Conservation (phyloP, 139 green algal species). For the Picochlorum sp. region DNA sequence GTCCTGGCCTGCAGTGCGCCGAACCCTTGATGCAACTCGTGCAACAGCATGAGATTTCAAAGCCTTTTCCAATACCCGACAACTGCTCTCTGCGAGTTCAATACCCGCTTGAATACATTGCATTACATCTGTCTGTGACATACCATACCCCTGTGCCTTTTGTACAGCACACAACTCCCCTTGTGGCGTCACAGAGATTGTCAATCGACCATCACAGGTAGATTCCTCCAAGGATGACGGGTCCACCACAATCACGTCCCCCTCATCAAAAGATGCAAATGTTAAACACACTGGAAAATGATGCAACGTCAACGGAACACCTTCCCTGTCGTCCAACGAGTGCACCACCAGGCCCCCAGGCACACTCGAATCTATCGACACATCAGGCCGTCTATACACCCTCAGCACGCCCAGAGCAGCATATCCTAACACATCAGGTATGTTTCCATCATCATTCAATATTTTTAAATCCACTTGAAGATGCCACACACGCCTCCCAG, state of each 20-base stretch:
- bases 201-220: slow-evolving; percentile 28
- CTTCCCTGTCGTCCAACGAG: slow-evolving; percentile 53
- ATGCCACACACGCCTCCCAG: slow-evolving; percentile 65
- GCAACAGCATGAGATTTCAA: slow-evolving; percentile 49
- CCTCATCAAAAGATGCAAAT: slow-evolving; percentile 70
- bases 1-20: slow-evolving; percentile 10
- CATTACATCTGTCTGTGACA: slow-evolving; percentile 40
- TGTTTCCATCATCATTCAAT: slow-evolving; percentile 72
- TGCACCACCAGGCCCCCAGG: slow-evolving; percentile 43
- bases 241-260: slow-evolving; percentile 56
- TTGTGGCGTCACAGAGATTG: slow-evolving; percentile 43
- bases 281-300: slow-evolving; percentile 73
- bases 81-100: slow-evolving; percentile 29
- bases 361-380: slow-evolving; percentile 35
- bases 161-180: slow-evolving; percentile 70
- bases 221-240: slow-evolving; percentile 67
- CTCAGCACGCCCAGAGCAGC: slow-evolving; percentile 65
- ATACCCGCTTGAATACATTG: slow-evolving; percentile 28
- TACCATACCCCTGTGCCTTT: slow-evolving; percentile 55
- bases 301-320: slow-evolving; percentile 78
- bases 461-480: slow-evolving; percentile 68
- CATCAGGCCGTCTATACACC: slow-evolving; percentile 65
- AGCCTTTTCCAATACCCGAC: slow-evolving; percentile 34
- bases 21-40: slow-evolving; percentile 33
- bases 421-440: slow-evolving; percentile 66